These are phyloP conservation scores for Hortaea sp. DNA, from an alignment of 2,329 filamentous ascomycete genomes.

Conservation along the genomic window DNA sequence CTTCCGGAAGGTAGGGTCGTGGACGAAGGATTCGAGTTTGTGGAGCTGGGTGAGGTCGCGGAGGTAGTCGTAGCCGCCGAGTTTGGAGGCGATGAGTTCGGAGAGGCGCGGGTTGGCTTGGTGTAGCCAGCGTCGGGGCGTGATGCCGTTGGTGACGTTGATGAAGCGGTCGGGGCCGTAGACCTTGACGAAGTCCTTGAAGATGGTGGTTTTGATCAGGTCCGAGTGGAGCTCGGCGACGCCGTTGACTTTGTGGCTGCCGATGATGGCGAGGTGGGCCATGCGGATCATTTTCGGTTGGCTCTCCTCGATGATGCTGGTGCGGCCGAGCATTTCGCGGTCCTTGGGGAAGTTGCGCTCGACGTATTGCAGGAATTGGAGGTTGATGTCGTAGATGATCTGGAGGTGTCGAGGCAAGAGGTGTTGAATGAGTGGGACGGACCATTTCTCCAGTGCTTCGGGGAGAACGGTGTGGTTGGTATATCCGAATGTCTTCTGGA, in stretches of 20 bases:
- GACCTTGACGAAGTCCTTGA: slow-evolving; percentile 94
- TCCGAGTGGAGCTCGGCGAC: slow-evolving; percentile 97
- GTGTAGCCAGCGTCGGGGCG: slow-evolving; percentile 89
- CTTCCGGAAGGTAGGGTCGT: slow-evolving; percentile 83
- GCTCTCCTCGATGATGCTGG: slow-evolving; percentile 97
- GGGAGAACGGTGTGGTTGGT: slow-evolving; percentile 98
- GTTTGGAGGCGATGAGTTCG: slow-evolving; percentile 82
- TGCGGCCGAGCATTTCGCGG: slow-evolving; percentile 69
- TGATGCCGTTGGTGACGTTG: slow-evolving; percentile 97
- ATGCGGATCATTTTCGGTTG: slow-evolving; percentile 97
- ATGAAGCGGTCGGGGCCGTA: slow-evolving; percentile 97
- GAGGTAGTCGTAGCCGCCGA: slow-evolving; percentile 72
- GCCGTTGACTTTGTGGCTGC: slow-evolving; percentile 98
- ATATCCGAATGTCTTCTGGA: slow-evolving; percentile 68
- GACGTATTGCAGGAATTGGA: slow-evolving; percentile 82
- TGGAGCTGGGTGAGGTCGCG: slow-evolving; percentile 82
- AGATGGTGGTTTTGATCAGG: slow-evolving; percentile 97
- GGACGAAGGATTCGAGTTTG: slow-evolving; percentile 70
- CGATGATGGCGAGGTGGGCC: slow-evolving; percentile 89
- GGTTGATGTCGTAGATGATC: slow-evolving; percentile 97
- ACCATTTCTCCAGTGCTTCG: slow-evolving; percentile 97
- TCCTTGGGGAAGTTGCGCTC: slow-evolving; percentile 87
- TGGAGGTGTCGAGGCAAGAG: slow-evolving; percentile 84
- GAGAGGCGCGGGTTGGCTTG: slow-evolving; percentile 92
- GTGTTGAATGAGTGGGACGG: slow-evolving; percentile 82